Base-by-base conservation (phyloP, 202 grass and related monocot genomes). In the Hordeum pubiflorum region DNA sequence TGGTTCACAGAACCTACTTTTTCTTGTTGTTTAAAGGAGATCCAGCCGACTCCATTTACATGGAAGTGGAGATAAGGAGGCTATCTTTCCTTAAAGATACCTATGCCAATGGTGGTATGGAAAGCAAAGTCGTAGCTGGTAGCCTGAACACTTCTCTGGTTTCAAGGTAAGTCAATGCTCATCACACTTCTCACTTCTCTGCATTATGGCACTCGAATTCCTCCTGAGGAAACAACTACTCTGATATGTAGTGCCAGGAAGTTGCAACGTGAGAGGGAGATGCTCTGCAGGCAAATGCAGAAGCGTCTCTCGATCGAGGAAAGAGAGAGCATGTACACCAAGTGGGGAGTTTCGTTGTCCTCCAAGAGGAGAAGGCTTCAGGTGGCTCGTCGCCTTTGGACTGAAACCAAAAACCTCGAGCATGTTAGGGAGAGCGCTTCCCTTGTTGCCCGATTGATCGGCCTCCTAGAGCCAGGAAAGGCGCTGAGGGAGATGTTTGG, bases 401-500 rank as follows among this genome's bases (percentile, higher is more conserved):
- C 92, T 0, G 82, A 98, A 50, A 86, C 84, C 43, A 87, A 82
- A 50, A 83, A 95, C 27, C 79, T 91, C 9, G 95, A 98, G 86
- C 95, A 98, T 85, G 80, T 93, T 2, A 89, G 95, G 69, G 92
- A 98, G 87, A 98, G 95, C 11, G 95, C 95, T 21, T 89, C 90
- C 10, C 86, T 93, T 11, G 90, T 95, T 3, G 95, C 93, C 68
- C 92, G 82, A 37, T 48, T 95, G 58, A 91, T 98, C 20, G 95
- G 90, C 50, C 90, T 98, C 74, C 77, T 95, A 8, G 95, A 93
- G 58, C 92, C 92, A 44, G 95, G 85, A 10, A 88, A 89, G 55
- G 95, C 90, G 2, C 86, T 98, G 76, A 89, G 91, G 81, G 95
- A 98, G 86, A 98, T 98, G 95, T 98, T 98, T 86, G 95, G 95